Base-by-base conservation (phyloP, 495 filamentous ascomycete species). In the Letharia columbiana region DNA sequence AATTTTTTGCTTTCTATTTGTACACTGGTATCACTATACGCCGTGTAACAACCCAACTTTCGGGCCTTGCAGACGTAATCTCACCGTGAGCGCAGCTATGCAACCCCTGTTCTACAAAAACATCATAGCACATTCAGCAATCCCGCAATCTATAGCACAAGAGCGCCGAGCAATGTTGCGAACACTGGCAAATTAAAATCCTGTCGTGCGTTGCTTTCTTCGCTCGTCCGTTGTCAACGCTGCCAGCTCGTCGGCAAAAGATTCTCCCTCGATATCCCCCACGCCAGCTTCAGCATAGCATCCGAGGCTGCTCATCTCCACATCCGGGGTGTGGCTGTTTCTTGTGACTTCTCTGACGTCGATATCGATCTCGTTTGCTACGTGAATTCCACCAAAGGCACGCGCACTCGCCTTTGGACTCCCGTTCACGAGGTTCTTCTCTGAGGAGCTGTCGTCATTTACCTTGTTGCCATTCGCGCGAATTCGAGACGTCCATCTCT, bases 291-390 rank as follows among this genome's bases (percentile, higher is more conserved):
- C 60, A 52, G 39, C 60, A 17, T 31, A 49, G n/a, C 33, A 40
- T 33, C 67, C 60, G 23, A 66, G 45, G 11, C 20, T 61, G 6
- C 33, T 39, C 39, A 65, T 23, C 33, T 69, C 69, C 8, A 67
- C 17, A 23, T 62, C 57, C 35, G 40, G 49, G 35, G 40, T 58
- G 6, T 31, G 61, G 11, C 60, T 42, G 13, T 23, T 28, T 23
- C 31, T 18, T 20, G 20, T 33, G 28, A 35, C 8, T 60, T 76
- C 73, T 0, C 74, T 77, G 37, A 83, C 75, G 65, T 84, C 82
- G 23, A 85, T 76, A 23, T 79, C 75, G 42, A 83, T 79, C 66
- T 83, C 81, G 61, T 80, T 82, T 45, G 76, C 80, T 37, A 84
- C 80, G 66, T 83, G 77, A 69, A 85, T 86, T 58, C 81, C 81